These are phyloP conservation scores for Catharanthus roseus DNA, from an alignment of 257 asterid species.

Conservation along the genomic window DNA sequence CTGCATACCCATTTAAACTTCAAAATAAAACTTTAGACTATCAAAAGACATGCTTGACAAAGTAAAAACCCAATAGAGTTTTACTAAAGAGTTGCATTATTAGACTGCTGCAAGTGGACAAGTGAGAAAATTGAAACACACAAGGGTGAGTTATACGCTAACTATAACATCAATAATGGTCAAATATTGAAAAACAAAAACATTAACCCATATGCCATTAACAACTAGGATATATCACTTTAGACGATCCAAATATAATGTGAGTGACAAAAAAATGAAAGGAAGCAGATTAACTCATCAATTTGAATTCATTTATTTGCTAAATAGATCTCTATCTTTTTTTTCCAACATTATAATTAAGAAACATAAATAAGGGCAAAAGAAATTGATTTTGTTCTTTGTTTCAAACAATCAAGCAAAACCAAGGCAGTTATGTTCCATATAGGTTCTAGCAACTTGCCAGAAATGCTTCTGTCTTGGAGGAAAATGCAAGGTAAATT, in stretches of 20 bases:
- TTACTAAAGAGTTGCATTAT: not conserved
- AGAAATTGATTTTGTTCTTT: not conserved
- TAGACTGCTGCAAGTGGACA: not conserved
- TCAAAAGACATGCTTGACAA: not conserved
- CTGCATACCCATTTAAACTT: not conserved
- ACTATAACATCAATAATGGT: not conserved
- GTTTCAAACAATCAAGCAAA: not conserved
- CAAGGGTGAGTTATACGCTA: not conserved
- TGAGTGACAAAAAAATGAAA: not conserved
- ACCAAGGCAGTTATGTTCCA: not conserved
- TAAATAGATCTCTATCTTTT: not conserved
- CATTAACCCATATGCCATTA: not conserved
- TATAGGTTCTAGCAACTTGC: not conserved
- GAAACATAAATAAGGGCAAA: not conserved
- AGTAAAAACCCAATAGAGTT: not conserved
- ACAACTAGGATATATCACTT: not conserved
- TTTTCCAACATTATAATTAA: not conserved
- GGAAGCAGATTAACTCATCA: not conserved
- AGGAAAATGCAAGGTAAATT: not conserved
- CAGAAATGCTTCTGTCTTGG: not conserved
- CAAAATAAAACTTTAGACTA: not conserved
- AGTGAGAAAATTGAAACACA: not conserved
- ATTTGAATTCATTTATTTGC: not conserved
- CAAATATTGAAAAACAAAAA: not conserved
- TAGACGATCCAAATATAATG: not conserved